Evolutionary conservation across 495 filamentous ascomycete genomes (phyloP).

Genomic region (Tuber melanosporum): DNA sequence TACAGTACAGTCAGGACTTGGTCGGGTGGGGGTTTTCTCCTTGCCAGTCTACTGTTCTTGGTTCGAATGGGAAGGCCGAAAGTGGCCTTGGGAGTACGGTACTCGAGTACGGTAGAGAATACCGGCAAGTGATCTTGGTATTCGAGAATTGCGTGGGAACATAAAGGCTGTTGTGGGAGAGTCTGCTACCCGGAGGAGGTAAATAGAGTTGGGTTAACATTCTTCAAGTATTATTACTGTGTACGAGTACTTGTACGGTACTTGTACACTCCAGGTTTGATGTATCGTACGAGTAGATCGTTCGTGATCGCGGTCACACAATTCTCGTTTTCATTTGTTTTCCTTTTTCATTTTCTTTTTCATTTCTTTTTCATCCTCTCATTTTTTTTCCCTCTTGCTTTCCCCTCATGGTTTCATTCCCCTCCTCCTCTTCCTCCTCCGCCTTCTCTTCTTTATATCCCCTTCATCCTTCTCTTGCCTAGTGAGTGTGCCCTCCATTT

Average conservation of each 20-base stretch:
- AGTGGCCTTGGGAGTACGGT: not conserved
- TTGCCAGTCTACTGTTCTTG: not conserved
- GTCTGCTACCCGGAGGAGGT: not conserved
- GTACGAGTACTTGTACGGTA: no score
- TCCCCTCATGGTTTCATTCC: not conserved
- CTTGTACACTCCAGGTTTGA: not conserved
- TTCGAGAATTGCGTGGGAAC: not conserved
- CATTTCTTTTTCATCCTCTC: not conserved
- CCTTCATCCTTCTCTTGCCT: not conserved
- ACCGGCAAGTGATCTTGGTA: not conserved
- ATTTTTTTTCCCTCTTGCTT: slow-evolving; percentile 9
- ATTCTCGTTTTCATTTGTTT: not conserved
- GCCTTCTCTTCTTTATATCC: not conserved
- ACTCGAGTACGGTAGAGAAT: not conserved
- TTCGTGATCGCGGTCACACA: not conserved
- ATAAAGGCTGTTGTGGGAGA: not conserved
- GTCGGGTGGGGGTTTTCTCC: not conserved
- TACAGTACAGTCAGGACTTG: not conserved
- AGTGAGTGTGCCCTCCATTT: not conserved
- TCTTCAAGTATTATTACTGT: not conserved
- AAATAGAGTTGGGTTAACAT: no score
- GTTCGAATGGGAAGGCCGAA: not conserved
- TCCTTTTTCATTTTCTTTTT: not conserved
- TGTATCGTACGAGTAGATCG: not conserved
- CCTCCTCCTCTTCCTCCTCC: not conserved